Evolutionary conservation across 306 rosid species (phyloP).

Genomic region (Cicer chorassanicum): DNA sequence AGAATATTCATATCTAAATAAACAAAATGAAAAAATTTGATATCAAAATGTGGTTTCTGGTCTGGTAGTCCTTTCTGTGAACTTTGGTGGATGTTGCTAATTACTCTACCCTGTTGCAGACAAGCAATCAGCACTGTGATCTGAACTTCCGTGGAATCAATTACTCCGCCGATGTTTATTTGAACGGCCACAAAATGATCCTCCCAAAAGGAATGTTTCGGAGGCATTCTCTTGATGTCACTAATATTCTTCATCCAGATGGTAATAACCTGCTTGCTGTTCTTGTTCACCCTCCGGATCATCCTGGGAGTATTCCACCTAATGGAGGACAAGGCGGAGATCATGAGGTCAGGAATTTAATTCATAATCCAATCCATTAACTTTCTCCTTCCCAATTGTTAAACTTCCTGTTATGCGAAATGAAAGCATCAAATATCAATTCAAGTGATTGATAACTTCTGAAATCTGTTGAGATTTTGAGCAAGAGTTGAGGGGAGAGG

Average conservation of each 20-base stretch:
- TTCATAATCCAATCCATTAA: not conserved
- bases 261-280: conserved; percentile 84
- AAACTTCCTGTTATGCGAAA: not conserved
- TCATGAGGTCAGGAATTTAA: conserved; percentile 70
- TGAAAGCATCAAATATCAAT: not conserved
- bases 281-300: conserved; percentile 94
- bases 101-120: conserved; percentile 54
- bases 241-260: conserved; percentile 69
- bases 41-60: conserved; percentile 15
- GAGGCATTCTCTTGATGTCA: conserved; percentile 87
- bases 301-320: conserved; percentile 88
- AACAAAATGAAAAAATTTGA: not conserved
- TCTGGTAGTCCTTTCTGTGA: conserved; percentile 16
- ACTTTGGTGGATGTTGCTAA: conserved; percentile 40
- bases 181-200: conserved; percentile 79
- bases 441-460: conserved; percentile 37
- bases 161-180: conserved; percentile 81
- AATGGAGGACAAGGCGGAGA: conserved; percentile 97
- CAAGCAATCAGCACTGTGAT: conserved; percentile 70
- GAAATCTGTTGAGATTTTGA: conserved; percentile 5
- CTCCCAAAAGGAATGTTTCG: conserved; percentile 93
- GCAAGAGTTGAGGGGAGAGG: conserved; percentile 8
- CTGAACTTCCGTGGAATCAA: conserved; percentile 90
- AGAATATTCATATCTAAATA: not conserved
- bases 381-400: conserved; percentile 34